phyloP scores from a whole-genome alignment of 768 basidiomycete genomes.

The Rhodotorula kratochvilovae region DNA sequence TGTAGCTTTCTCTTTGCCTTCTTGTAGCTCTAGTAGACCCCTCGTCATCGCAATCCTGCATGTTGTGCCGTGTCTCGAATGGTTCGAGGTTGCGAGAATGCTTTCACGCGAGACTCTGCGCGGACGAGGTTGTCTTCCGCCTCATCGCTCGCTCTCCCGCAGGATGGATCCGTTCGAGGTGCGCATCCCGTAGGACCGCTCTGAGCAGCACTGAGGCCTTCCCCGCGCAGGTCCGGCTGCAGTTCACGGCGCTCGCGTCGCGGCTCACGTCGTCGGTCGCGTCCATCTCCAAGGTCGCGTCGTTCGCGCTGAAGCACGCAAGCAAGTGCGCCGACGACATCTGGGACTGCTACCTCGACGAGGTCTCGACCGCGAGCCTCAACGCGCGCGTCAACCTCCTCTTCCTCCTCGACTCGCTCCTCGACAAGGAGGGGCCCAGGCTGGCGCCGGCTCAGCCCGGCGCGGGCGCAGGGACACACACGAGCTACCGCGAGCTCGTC shows the following conservation, averaged over 20 bases:
- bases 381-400: conserved; percentile 52
- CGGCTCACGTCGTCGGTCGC: conserved; percentile 49
- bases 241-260: conserved; percentile 48
- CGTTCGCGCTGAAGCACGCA: conserved; percentile 49
- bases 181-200: not conserved
- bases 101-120: not conserved
- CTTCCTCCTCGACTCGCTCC: conserved; percentile 50
- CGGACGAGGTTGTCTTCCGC: not conserved
- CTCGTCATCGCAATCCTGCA: too few species aligned
- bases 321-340: conserved; percentile 49
- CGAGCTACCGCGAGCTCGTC: conserved; percentile 43
- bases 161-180: conserved; percentile 44
- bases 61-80: too few species aligned
- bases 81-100: too few species aligned
- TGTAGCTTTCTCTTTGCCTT: too few species aligned
- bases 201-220: not conserved
- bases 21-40: too few species aligned
- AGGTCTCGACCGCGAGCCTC: conserved; percentile 48
- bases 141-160: not conserved
- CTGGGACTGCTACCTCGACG: conserved; percentile 52
- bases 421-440: conserved; percentile 37
- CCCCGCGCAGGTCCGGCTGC: conserved; percentile 44
- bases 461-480: not conserved
- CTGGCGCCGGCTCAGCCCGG: not conserved
- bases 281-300: conserved; percentile 50